Base-by-base conservation (phyloP, 2,329 filamentous ascomycete species). In the Colletotrichum tofieldiae region DNA sequence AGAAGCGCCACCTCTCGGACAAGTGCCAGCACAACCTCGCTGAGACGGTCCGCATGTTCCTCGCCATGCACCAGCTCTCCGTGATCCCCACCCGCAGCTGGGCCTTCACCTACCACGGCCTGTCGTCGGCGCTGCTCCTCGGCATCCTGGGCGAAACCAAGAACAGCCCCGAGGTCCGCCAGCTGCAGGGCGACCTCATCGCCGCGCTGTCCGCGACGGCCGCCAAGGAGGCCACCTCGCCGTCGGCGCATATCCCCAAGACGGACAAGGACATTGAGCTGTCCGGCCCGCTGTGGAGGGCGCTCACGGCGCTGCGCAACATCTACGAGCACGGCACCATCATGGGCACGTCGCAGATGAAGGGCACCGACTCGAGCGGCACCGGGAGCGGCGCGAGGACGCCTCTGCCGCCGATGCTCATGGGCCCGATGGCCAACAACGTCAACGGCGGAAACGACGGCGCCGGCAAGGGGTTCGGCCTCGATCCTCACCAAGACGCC, bases 11-110 rank as follows among this genome's bases (percentile, higher is more conserved):
- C 1, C 82, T 92, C 0, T 87, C 88, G 1, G 86, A 88, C 37
- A 86, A 87, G 69, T 92, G 90, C 82, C 91, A 91, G 77, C 81
- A 83, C 20, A 92, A 91, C 76, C 82, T 92, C 35, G 89, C 89
- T 7, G 90, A 92, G 77, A 92, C 90, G 16, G 90, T 92, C 14
- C 87, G 89, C 51, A 92, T 92, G 90, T 92, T 92, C 77, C 82
- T 92, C 29, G 89, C 90, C 20, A 92, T 92, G 90, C 90, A 92
- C 78, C 90, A 91, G 74, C 82, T 92, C 39, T 92, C 90, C 2
- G 88, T 91, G 11, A 92, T 92, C 58, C 90, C 90, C 1, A 92
- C 90, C 0, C 84, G 90, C 35, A 92, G 89, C 68, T 92, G 90
- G 90, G 90, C 90, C 0, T 92, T 92, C 73, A 92, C 90, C 0